Evolutionary conservation across 495 filamentous ascomycete species (phyloP).

Genomic region (Bacidia rubella): DNA sequence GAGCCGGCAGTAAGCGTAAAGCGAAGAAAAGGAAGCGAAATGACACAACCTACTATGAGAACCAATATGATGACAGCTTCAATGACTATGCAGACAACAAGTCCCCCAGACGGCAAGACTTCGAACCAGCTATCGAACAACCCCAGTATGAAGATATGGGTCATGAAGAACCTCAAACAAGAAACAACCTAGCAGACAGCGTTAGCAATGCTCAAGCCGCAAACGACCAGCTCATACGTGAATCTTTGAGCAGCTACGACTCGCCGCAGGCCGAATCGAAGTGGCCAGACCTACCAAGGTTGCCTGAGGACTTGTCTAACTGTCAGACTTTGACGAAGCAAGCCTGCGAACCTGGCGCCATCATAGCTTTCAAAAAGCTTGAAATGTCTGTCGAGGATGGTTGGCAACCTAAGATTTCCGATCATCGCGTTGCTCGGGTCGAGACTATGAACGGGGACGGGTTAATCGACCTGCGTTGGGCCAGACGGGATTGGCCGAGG

Average conservation of each 20-base stretch:
- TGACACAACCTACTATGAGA: conserved; percentile 19
- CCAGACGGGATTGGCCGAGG: conserved; percentile 48
- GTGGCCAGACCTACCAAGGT: conserved; percentile 46
- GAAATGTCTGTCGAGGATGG: conserved; percentile 58
- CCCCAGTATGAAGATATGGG: neutral
- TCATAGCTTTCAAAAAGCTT: conserved; percentile 70
- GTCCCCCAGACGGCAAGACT: neutral
- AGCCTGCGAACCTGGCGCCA: conserved; percentile 44
- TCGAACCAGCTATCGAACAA: neutral
- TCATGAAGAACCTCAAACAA: neutral
- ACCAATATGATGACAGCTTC: conserved; percentile 16
- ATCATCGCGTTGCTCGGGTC: conserved; percentile 53
- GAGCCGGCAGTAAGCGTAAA: conserved; percentile 33
- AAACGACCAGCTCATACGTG: conserved; percentile 23
- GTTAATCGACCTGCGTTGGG: conserved; percentile 47
- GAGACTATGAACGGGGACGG: conserved; percentile 34
- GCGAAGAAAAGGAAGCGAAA: conserved; percentile 39
- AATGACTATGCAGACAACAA: conserved; percentile 1
- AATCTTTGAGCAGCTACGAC: conserved; percentile 19
- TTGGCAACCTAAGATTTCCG: conserved; percentile 63
- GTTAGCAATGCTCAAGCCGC: conserved; percentile 4
- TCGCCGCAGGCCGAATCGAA: conserved; percentile 24
- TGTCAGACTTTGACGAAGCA: conserved; percentile 41
- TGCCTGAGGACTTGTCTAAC: conserved; percentile 48
- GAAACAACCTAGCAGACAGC: neutral